Conservation (phyloP, 2,329 filamentous ascomycete species). For the Aspergillus unguis region DNA sequence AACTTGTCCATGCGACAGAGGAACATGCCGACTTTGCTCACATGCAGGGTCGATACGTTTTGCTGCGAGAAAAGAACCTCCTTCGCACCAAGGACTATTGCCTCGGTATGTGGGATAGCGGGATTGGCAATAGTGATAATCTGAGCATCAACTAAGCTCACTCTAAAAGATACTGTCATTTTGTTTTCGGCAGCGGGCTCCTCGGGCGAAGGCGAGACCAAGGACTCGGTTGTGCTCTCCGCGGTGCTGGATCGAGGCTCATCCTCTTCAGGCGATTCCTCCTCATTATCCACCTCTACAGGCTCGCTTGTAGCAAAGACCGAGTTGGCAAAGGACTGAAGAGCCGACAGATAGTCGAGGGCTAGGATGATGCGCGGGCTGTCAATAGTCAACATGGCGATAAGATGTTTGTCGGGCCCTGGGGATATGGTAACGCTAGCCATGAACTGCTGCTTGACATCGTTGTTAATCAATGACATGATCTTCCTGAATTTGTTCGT, state of each 20-base stretch:
- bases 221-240: slow-evolving; percentile 25
- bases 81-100: slow-evolving; percentile 91
- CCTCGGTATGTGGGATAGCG: slow-evolving; percentile 82
- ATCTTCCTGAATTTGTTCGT: slow-evolving; percentile 97
- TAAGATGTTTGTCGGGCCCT: slow-evolving; percentile 73
- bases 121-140: slow-evolving; percentile 96
- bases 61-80: slow-evolving; percentile 91
- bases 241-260: slow-evolving; percentile 32
- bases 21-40: slow-evolving; percentile 96
- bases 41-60: slow-evolving; percentile 87
- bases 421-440: slow-evolving; percentile 91
- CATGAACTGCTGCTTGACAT: slow-evolving; percentile 94
- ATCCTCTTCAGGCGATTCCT: slow-evolving; percentile 37
- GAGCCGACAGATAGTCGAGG: slow-evolving; percentile 87
- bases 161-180: slow-evolving; percentile 79
- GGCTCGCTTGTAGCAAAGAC: slow-evolving; percentile 59
- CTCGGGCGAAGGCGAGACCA: slow-evolving; percentile 24
- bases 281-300: slow-evolving; percentile 29
- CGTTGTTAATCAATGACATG: slow-evolving; percentile 94
- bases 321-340: slow-evolving; percentile 76
- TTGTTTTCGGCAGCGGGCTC: slow-evolving; percentile 41
- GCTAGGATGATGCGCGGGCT: slow-evolving; percentile 94
- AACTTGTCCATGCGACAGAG: slow-evolving; percentile 98
- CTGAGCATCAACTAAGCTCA: slow-evolving; percentile 94
- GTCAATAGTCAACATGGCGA: slow-evolving; percentile 89